Evolutionary conservation across 2,329 filamentous ascomycete genomes (phyloP), one percentile per base, ranked within the genome.

Genomic region (Epichloe glyceriae): DNA sequence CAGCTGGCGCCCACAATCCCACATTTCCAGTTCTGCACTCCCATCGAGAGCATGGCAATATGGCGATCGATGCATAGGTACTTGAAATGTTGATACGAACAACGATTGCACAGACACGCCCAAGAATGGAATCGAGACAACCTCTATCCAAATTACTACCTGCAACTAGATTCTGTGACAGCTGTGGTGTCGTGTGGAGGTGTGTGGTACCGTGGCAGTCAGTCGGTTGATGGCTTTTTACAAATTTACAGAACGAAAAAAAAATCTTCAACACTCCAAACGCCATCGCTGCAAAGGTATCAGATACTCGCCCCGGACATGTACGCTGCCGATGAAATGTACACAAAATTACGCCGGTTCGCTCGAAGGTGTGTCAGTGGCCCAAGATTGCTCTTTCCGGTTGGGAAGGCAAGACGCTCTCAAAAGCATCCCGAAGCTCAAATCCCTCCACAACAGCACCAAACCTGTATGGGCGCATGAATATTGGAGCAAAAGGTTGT

Each of bases 371-470:
- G 17, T 20, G 22, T 53, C 12, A 57, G 33, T 53, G 54, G 6
- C 48, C 56, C 56, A 55, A 55, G 7, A 54, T 17, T n/a, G 47
- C 35, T 35, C 47, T 53, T 35, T 51, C 54, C 42, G 48, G 38
- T 54, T 55, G 50, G 38, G 54, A 55, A 17, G 58, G 53, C 35
- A 67, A 53, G 5, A 88, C 74, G 38, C 75, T 83, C 61, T 84
- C 84, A 50, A 95, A 67, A 20, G 88, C 88, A 69, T 95, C 90
- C 47, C 78, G 73, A 38, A 88, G 78, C 67, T 88, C 85, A 58
- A 81, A 82, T 57, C 82, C 78, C 57, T 82, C 79, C 70, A 81
- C 73, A 3, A 83, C 79, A 17, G 79, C 79, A 30, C 79, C 79
- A 54, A 83, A 82, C 15, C 78, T 82, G 26, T 15, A 15, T 35